Evolutionary conservation across 768 basidiomycete genomes (phyloP).

Genomic region (Amanita pseudoporphyria): DNA sequence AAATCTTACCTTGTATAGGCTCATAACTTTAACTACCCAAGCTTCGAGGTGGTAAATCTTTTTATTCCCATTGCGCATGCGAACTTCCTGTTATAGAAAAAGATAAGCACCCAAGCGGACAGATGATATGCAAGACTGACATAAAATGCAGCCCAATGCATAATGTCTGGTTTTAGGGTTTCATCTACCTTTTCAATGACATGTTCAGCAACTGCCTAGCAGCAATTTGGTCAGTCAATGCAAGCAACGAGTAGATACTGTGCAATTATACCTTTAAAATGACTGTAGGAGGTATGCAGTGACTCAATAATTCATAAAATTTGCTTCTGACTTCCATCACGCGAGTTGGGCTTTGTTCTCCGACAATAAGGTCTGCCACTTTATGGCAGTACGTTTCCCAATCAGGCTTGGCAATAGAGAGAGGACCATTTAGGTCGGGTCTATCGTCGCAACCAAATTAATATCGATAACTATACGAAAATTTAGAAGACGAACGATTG

Average conservation of each 20-base stretch:
- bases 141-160: constrained; percentile 98
- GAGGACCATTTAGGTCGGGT: constrained; percentile 71
- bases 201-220: constrained; percentile 81
- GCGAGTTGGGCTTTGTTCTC: constrained; percentile 81
- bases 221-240: neutral
- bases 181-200: constrained; percentile 88
- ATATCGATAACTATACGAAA: neutral
- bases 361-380: constrained; percentile 82
- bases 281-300: constrained; percentile 92
- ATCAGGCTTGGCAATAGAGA: constrained; percentile 92
- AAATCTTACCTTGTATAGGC: constrained; percentile 68
- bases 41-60: constrained; percentile 97
- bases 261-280: constrained; percentile 64
- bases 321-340: constrained; percentile 91
- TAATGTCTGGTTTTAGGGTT: constrained; percentile 80
- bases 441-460: constrained; percentile 25
- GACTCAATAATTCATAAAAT: constrained; percentile 90
- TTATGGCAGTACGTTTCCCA: constrained; percentile 98
- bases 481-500: constrained; percentile 58
- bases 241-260: neutral
- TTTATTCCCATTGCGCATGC: constrained; percentile 84
- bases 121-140: constrained; percentile 33
- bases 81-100: constrained; percentile 58
- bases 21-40: constrained; percentile 97
- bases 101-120: neutral